Base-by-base conservation (phyloP, 345 rosid genomes). In the Populus pruinosa region DNA sequence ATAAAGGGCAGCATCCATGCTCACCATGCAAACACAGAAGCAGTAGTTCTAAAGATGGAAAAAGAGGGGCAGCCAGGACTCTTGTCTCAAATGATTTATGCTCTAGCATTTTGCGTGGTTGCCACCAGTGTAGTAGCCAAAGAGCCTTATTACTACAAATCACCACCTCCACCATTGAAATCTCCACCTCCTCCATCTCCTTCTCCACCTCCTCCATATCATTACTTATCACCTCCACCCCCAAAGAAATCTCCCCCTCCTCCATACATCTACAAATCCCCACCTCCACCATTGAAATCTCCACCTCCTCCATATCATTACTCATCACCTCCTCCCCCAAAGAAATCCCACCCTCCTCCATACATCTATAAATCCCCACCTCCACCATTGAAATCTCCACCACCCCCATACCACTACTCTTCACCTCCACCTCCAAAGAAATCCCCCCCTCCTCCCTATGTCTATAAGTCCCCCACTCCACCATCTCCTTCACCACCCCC, bases 1-100 rank as follows among this genome's bases (percentile, higher is more conserved):
- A 82, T 73, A 82, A 56, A 61, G 81, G 72, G 39, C 11, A 13
- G 61, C 69, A 20, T 23, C 29, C 7, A 5, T 23, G 35, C 8
- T 50, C 18, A 14, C 38, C 8, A 18, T 25, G 64, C 75, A 81
- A 70, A 27, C 23, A 17, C 62, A 72, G 31, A 72, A n/a, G 16
- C n/a, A 18, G 43, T 43, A 25, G 7, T 1, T 20, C 69, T 6
- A 41, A 55, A 5, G 18, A 85, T 87, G 85, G 81, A 75, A 49
- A 61, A 47, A 68, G 33, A 41, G 11, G 43, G 39, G 44, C 63
- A 49, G 61, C 76, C 55, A 81, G 77, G 82, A 79, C 83, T 41
- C 63, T 75, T 79, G 85, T 83, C 79, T 75, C 80, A 70, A 16
- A 64, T 82, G 66, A 38, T 80, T 82, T 80, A 49, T 50, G 84